Evolutionary conservation across 202 grass and related monocot genomes (phyloP).

Genomic region (Bolboschoenoplectus hybrid): DNA sequence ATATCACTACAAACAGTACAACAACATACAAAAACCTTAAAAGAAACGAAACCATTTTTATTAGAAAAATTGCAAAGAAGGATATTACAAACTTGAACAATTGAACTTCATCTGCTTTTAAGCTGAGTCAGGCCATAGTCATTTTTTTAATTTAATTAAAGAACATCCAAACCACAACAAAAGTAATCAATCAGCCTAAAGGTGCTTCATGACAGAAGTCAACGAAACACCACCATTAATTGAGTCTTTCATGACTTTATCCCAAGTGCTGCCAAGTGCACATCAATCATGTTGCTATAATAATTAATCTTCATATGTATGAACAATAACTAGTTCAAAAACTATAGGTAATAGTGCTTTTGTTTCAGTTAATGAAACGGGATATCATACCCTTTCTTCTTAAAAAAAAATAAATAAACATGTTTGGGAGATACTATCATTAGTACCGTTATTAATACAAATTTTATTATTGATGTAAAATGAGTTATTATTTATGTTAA

Average conservation of each 20-base stretch:
- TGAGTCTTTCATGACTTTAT: not conserved
- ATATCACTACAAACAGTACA: not conserved
- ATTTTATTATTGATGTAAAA: too few relatives aligned
- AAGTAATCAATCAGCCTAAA: not conserved
- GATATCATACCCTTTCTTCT: too few relatives aligned
- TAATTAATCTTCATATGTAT: not conserved
- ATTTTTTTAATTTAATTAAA: not conserved
- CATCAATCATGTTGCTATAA: not conserved
- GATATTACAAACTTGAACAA: constrained; percentile 3
- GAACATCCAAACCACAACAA: not conserved
- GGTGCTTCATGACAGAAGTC: not conserved
- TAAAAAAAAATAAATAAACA: too few relatives aligned
- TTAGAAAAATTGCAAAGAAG: not conserved
- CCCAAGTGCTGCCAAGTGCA: not conserved
- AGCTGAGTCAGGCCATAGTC: not conserved
- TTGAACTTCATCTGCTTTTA: not conserved
- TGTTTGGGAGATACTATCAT: too few relatives aligned
- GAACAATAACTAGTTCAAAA: not conserved
- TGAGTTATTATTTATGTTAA: too few relatives aligned
- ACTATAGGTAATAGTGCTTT: not conserved
- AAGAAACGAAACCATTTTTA: not conserved
- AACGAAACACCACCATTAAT: not conserved
- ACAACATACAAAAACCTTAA: not conserved
- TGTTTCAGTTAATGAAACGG: too few relatives aligned
- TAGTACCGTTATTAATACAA: too few relatives aligned